Percentiles rank a stretch among this genome's conserved stretches.
phyloP scores from a whole-genome alignment of 164 flowering plant species.

The Nymphaea thermarum region DNA sequence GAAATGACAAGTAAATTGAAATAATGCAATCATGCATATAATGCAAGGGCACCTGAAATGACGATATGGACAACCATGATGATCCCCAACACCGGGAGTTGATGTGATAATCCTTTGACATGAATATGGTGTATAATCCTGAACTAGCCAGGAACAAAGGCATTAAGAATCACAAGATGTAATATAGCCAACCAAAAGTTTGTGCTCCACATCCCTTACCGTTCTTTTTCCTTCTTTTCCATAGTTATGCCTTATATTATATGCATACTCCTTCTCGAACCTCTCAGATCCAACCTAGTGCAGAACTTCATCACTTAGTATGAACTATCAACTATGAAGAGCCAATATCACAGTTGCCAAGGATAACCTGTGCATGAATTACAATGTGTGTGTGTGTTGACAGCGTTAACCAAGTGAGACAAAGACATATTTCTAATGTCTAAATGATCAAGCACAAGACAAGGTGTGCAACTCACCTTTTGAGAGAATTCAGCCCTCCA shows the following conservation, averaged over 20 bases:
- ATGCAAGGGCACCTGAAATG: constrained; percentile 62
- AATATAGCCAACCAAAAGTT: neutral
- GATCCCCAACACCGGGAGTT: constrained; percentile 93
- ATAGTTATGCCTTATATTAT: constrained; percentile 79
- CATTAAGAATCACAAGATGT: neutral
- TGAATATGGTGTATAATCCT: constrained; percentile 96
- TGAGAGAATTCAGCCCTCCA: constrained; percentile 91
- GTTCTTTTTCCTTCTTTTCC: constrained; percentile 95
- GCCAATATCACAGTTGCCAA: too few relatives aligned
- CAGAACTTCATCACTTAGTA: neutral
- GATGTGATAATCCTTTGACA: constrained; percentile 81
- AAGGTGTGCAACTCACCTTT: constrained; percentile 31
- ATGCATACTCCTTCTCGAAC: constrained; percentile 96
- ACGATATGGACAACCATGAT: constrained; percentile 97
- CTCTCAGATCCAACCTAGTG: constrained; percentile 82
- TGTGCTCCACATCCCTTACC: constrained; percentile 29
- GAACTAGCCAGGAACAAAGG: constrained; percentile 13
- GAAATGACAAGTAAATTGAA: too few relatives aligned
- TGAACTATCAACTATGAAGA: too few relatives aligned
- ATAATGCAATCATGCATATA: too few relatives aligned
- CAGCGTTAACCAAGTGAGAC: too few relatives aligned
- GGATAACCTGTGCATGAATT: too few relatives aligned
- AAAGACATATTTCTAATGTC: too few relatives aligned
- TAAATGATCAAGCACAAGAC: neutral
- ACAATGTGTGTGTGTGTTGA: too few relatives aligned